phyloP scores from a whole-genome alignment of 2,329 filamentous ascomycete species.

The Apiospora arundinis region DNA sequence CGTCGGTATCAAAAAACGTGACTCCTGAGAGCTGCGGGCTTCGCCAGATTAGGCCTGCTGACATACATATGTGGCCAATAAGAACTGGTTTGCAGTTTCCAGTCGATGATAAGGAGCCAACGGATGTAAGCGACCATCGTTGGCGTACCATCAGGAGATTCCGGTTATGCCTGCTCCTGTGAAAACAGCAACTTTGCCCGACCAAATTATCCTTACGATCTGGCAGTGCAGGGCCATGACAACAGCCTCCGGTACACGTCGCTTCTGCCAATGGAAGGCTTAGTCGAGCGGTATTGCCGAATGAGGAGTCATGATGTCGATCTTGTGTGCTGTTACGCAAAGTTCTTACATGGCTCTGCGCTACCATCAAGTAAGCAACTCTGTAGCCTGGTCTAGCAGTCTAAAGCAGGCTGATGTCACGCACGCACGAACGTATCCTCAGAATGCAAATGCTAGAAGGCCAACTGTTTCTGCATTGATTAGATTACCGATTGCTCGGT shows the following conservation, averaged over 20 bases:
- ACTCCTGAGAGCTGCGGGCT: slow-evolving; percentile 9
- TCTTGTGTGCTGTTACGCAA: background rate
- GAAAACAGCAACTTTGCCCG: background rate
- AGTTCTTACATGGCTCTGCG: background rate
- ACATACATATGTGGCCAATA: slow-evolving; percentile 8
- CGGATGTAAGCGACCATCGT: background rate
- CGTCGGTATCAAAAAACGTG: slow-evolving; percentile 79
- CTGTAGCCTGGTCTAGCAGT: background rate
- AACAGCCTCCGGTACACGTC: background rate
- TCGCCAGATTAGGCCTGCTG: background rate
- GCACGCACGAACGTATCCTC: slow-evolving; percentile 29
- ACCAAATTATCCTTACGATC: background rate
- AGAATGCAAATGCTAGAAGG: background rate
- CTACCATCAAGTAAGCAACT: background rate
- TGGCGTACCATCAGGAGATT: slow-evolving; percentile 3
- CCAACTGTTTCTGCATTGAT: background rate
- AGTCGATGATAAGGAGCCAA: background rate
- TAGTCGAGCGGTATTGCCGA: background rate
- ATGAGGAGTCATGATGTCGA: background rate
- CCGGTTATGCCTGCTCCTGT: background rate
- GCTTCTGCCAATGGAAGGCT: background rate
- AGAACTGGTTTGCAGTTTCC: background rate
- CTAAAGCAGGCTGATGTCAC: slow-evolving; percentile 29
- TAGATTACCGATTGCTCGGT: slow-evolving; percentile 13
- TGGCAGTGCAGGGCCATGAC: background rate